Conservation (phyloP, 345 rosid genomes). For the Arabis hirsuta region DNA sequence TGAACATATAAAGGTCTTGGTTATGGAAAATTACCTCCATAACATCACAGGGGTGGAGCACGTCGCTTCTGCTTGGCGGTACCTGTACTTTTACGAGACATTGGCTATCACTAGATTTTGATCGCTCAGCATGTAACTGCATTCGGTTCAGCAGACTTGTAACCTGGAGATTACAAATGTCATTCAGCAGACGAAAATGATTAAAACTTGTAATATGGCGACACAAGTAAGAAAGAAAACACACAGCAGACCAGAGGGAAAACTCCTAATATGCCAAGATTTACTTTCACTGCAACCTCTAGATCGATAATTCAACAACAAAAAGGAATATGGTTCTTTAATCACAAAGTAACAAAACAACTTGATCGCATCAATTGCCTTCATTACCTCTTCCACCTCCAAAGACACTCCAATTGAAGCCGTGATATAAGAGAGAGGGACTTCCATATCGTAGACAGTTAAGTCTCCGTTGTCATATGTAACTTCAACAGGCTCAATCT, state of each 20-base stretch:
- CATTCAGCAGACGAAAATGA: slow-evolving; percentile 15
- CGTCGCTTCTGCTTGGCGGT: slow-evolving; percentile 91
- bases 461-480: slow-evolving; percentile 64
- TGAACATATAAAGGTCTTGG: not conserved
- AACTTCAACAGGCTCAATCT: slow-evolving; percentile 95
- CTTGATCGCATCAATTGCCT: slow-evolving; percentile 10
- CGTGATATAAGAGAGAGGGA: slow-evolving; percentile 78
- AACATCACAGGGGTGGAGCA: slow-evolving; percentile 92
- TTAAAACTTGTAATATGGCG: not conserved
- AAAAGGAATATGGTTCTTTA: slow-evolving; percentile 6
- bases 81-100: slow-evolving; percentile 55
- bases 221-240: not conserved
- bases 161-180: slow-evolving; percentile 53
- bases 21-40: slow-evolving; percentile 69
- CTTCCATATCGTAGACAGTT: slow-evolving; percentile 73
- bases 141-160: slow-evolving; percentile 69
- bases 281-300: slow-evolving; percentile 11
- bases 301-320: not conserved
- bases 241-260: slow-evolving; percentile 8
- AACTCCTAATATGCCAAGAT: not conserved
- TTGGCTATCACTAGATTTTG: slow-evolving; percentile 41
- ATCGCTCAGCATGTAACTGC: slow-evolving; percentile 68
- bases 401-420: slow-evolving; percentile 74
- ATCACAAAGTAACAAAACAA: slow-evolving; percentile 6
- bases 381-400: slow-evolving; percentile 71